These are phyloP conservation scores for Micromonas pusilla DNA, from an alignment of 139 green algal genomes.

Conservation along the genomic window DNA sequence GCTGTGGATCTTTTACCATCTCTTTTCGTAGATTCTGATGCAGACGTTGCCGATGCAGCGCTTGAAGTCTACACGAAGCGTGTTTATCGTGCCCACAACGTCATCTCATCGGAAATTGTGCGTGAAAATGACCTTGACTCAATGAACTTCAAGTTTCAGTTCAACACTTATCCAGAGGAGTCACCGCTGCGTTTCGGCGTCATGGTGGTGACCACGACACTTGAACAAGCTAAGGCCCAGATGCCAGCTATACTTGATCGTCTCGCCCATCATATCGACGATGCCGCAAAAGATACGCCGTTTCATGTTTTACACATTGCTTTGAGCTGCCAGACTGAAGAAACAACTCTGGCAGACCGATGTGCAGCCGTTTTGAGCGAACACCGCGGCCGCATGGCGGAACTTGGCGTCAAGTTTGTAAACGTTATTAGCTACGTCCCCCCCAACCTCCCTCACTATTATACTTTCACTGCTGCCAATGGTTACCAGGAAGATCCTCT, in stretches of 20 bases:
- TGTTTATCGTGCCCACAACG: conserved; percentile 34
- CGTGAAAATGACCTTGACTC: background rate
- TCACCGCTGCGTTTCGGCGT: conserved; percentile 29
- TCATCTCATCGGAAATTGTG: conserved; percentile 19
- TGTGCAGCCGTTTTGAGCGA: conserved; percentile 16
- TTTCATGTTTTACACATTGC: conserved; percentile 30
- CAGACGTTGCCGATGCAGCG: conserved; percentile 18
- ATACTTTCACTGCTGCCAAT: conserved; percentile 22
- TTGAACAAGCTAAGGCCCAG: background rate
- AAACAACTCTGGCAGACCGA: conserved; percentile 11
- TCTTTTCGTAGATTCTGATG: conserved; percentile 29
- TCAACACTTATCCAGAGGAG: conserved; percentile 24
- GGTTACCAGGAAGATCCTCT: conserved; percentile 35
- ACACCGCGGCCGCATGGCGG: conserved; percentile 12
- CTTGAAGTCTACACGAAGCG: conserved; percentile 30
- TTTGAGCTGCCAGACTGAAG: background rate
- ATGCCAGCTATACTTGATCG: conserved; percentile 10
- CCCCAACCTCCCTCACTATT: conserved; percentile 25
- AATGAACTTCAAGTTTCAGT: conserved; percentile 32
- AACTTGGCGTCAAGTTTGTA: conserved; percentile 31
- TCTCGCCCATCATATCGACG: background rate
- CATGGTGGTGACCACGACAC: background rate
- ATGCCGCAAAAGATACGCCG: background rate
- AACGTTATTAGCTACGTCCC: conserved; percentile 25
- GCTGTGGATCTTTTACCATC: conserved; percentile 35